These are phyloP conservation scores for Erodium chrysanthum DNA, from an alignment of 441 rosid species.

Conservation along the genomic window DNA sequence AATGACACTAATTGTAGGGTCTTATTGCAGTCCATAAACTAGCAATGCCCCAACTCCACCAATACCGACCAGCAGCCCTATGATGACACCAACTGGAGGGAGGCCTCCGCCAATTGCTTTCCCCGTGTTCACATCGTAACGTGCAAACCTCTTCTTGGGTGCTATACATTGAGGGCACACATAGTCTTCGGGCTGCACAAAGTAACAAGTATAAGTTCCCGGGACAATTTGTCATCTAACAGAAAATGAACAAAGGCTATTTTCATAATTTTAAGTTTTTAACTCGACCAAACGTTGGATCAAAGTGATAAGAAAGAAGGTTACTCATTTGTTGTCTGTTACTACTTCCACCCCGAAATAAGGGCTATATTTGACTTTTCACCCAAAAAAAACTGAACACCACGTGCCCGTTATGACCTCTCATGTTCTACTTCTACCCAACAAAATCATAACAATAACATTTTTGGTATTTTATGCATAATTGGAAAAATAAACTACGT, in stretches of 20 bases:
- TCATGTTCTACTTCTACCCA: no score
- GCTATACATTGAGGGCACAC: constrained; percentile 86
- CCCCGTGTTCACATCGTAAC: constrained; percentile 73
- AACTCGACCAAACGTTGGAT: no score
- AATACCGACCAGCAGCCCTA: constrained; percentile 66
- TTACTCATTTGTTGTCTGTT: background rate
- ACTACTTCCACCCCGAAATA: no score
- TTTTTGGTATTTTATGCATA: no score
- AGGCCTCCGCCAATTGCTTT: constrained; percentile 79
- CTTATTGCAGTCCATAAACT: constrained; percentile 74
- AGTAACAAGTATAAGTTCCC: background rate
- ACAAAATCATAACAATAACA: no score
- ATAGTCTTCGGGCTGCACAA: constrained; percentile 57
- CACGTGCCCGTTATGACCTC: no score
- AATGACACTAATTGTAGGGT: background rate
- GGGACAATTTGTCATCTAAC: no score
- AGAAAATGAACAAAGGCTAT: background rate
- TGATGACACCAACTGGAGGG: constrained; percentile 74
- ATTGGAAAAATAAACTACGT: no score
- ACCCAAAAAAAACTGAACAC: no score
- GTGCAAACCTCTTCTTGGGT: constrained; percentile 78
- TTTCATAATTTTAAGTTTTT: background rate
- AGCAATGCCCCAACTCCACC: constrained; percentile 81
- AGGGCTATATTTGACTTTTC: no score
- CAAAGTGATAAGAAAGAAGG: background rate